Percentiles rank a stretch among this genome's conserved stretches.
Evolutionary conservation across 1,284 basidiomycete genomes (phyloP).

Genomic region (Xerocomus nothofagi): DNA sequence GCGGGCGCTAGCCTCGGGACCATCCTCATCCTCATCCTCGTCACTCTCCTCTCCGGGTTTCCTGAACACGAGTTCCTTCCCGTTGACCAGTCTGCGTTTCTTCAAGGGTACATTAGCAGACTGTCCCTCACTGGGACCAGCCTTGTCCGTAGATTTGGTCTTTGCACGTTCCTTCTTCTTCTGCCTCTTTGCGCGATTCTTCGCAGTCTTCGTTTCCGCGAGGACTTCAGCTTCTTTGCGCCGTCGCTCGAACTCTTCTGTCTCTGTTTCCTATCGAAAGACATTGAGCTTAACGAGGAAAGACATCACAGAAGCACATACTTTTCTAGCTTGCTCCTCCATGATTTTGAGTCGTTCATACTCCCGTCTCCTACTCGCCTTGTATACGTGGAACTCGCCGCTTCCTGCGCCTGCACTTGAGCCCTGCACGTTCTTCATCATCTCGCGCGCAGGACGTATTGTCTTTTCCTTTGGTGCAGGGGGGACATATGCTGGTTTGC

Average conservation of each 20-base stretch:
- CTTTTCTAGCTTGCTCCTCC: constrained; percentile 81
- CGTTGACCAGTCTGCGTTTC: constrained; percentile 55
- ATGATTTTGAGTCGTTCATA: constrained; percentile 92
- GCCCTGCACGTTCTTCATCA: constrained; percentile 99
- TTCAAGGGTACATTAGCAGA: constrained; percentile 41
- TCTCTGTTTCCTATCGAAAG: constrained; percentile 28
- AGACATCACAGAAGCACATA: constrained; percentile 36
- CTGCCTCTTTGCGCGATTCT: constrained; percentile 87
- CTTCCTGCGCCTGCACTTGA: constrained; percentile 91
- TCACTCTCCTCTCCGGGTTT: constrained; percentile 53
- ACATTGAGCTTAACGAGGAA: neutral
- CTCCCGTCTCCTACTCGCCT: constrained; percentile 90
- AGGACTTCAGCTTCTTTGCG: constrained; percentile 34
- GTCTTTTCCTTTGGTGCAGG: constrained; percentile 74
- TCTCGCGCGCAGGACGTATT: constrained; percentile 80
- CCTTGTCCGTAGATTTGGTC: constrained; percentile 37
- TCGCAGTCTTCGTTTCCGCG: constrained; percentile 85
- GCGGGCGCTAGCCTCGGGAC: constrained; percentile 1
- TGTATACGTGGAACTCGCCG: constrained; percentile 98
- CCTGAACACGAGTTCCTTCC: constrained; percentile 58
- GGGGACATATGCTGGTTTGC: constrained; percentile 78
- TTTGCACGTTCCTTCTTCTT: constrained; percentile 82
- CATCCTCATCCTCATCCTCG: constrained; percentile 38
- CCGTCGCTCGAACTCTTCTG: constrained; percentile 30
- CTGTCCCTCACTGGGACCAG: constrained; percentile 24